Base-by-base conservation (phyloP, 495 filamentous ascomycete species). In the Apodospora peruviana region DNA sequence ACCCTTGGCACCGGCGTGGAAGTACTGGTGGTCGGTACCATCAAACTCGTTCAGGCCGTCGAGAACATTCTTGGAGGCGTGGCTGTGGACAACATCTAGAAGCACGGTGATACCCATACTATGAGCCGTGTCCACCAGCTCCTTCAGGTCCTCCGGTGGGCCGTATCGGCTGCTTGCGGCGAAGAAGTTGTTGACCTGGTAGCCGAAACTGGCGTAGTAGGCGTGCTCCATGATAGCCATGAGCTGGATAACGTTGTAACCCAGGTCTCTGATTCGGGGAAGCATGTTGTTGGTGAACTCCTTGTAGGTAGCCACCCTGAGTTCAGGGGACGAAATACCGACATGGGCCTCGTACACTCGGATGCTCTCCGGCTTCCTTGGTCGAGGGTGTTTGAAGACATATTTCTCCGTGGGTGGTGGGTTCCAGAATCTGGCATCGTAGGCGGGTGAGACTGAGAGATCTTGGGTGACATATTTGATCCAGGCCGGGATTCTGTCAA, bases 201-300 rank as follows among this genome's bases (percentile, higher is more conserved):
- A 98, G 27, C 93, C 93, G 59, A 98, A 98, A 57, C 91, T 96
- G 53, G 93, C 93, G 67, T 98, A 98, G 73, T 98, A 98, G 22
- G 93, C 91, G 70, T 98, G 93, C 65, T 98, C 93, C 89, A 97
- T 97, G 57, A 98, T 78, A 35, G 93, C 93, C 93, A 98, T 98
- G 55, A 98, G 75, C 67, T 98, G 93, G 57, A 98, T 96, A 35
- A 91, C 86, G 71, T 98, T 96, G 72, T 98, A 98, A 46, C 91
- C 93, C 47, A 96, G 76, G 57, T 80, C 73, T 59, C 90, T 83
- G 70, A 98, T 96, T 51, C 91, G 83, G 8, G 91, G 90, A 7
- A 98, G 79, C 79, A 93, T 86, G 66, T 86, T 87, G 57, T 82
- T 77, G 14, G 94, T 97, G 70, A 98, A 98, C 68, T 98, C 89